A percentile compares a stretch with the other conserved stretches of the same genome.
Evolutionary conservation across 495 filamentous ascomycete genomes (phyloP).

Genomic region (Tuber borchii): DNA sequence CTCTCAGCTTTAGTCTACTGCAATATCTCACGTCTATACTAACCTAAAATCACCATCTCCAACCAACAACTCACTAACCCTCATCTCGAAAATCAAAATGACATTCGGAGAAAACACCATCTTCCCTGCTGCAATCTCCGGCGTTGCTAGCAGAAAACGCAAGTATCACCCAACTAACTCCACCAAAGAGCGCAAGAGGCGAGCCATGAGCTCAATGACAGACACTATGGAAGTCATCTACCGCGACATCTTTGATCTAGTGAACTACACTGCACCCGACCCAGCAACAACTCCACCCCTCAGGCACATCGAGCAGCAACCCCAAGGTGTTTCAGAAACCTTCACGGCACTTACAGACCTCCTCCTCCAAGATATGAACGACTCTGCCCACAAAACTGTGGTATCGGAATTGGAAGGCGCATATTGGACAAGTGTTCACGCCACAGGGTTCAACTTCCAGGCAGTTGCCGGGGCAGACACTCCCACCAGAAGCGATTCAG

Average conservation of each 20-base stretch:
- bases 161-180: not conserved
- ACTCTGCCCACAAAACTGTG: not conserved
- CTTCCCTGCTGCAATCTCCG: not conserved
- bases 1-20: not conserved
- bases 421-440: conserved; percentile 7
- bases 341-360: not conserved
- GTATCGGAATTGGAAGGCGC: conserved; percentile 3
- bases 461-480: not conserved
- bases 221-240: conserved; percentile 19
- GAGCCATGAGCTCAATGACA: not conserved
- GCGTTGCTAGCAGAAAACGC: not conserved
- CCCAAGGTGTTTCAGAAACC: no score
- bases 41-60: not conserved
- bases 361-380: not conserved
- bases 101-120: not conserved
- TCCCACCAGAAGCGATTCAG: not conserved
- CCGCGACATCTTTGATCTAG: conserved; percentile 19
- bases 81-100: not conserved
- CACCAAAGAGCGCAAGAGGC: not conserved
- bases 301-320: not conserved
- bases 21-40: not conserved
- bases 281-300: not conserved
- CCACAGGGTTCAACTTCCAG: not conserved
- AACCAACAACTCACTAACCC: not conserved
- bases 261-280: conserved; percentile 1